Evolutionary conservation across 192 early-diverging fungal species (phyloP).

Genomic region (Umbelopsis vinacea): DNA sequence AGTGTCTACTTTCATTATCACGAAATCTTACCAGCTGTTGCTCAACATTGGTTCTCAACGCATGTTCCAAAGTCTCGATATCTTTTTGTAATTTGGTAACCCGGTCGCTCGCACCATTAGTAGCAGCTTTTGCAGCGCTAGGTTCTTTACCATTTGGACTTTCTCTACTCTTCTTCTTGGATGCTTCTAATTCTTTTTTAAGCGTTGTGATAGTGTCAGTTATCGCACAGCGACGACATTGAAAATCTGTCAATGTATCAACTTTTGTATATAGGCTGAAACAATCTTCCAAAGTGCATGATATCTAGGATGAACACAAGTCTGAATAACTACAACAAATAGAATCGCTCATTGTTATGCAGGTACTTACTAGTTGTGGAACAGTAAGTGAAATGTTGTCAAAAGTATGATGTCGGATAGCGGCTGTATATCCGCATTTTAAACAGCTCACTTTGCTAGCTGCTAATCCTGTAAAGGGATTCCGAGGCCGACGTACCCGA

Average conservation of each 20-base stretch:
- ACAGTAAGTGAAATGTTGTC: conserved; percentile 71
- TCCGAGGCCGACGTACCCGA: conserved; percentile 44
- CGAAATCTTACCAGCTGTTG: conserved; percentile 44
- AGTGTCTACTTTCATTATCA: not conserved
- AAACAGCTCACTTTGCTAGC: conserved; percentile 73
- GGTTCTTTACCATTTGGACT: conserved; percentile 2
- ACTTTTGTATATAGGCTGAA: conserved; percentile 65
- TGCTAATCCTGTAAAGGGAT: conserved; percentile 64
- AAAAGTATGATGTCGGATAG: conserved; percentile 74
- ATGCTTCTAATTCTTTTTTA: conserved; percentile 32
- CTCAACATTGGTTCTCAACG: conserved; percentile 47
- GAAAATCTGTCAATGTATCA: conserved; percentile 68
- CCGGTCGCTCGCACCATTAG: conserved; percentile 1
- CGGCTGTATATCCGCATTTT: conserved; percentile 74
- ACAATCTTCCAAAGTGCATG: conserved; percentile 66
- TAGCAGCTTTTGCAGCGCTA: not conserved
- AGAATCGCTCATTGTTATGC: not conserved
- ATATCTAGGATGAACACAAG: conserved; percentile 28
- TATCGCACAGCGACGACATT: conserved; percentile 67
- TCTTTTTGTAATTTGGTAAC: conserved; percentile 26
- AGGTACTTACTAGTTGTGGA: conserved; percentile 46
- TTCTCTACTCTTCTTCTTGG: conserved; percentile 14
- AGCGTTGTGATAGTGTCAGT: conserved; percentile 48
- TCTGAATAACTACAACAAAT: not conserved
- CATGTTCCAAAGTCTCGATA: conserved; percentile 46